Percentiles rank a stretch among this genome's conserved stretches.
Evolutionary conservation across 2,329 filamentous ascomycete species (phyloP).

Genomic region (Metarhizium rileyi): DNA sequence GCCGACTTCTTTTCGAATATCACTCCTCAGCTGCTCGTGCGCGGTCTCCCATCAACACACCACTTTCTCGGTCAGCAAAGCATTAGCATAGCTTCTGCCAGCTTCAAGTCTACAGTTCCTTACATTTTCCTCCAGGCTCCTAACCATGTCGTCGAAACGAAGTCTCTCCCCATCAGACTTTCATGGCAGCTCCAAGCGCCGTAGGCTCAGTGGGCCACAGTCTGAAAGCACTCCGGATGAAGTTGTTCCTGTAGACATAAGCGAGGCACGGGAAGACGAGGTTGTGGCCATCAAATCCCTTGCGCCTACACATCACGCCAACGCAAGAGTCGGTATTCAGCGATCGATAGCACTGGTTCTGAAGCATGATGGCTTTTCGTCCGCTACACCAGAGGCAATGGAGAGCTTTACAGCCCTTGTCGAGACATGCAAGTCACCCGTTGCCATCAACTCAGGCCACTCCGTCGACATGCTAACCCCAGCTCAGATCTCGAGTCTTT

Average conservation of each 20-base stretch:
- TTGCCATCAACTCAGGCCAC: background rate
- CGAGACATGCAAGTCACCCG: conserved; percentile 42
- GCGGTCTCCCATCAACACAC: background rate
- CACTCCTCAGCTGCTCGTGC: background rate
- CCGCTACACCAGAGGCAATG: conserved; percentile 44
- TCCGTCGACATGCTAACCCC: conserved; percentile 10
- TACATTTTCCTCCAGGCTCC: background rate
- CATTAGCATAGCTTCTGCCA: background rate
- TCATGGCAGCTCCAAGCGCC: conserved; percentile 22
- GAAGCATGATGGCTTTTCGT: conserved; percentile 48
- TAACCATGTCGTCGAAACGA: conserved; percentile 28
- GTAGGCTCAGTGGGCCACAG: background rate
- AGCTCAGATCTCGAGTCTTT: conserved; percentile 38
- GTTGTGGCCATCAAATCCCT: conserved; percentile 12
- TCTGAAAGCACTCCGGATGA: background rate
- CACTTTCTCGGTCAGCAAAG: background rate
- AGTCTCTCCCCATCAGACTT: conserved; percentile 20
- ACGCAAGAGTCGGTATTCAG: conserved; percentile 32
- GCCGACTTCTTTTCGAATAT: no score
- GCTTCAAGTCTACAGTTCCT: background rate
- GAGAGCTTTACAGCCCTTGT: conserved; percentile 47
- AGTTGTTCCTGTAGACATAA: background rate
- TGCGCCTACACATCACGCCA: conserved; percentile 21
- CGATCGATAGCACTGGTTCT: conserved; percentile 47
- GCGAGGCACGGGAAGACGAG: conserved; percentile 8